Conservation (phyloP, 352 stramenopile genomes). For the Peronospora farinosa region DNA sequence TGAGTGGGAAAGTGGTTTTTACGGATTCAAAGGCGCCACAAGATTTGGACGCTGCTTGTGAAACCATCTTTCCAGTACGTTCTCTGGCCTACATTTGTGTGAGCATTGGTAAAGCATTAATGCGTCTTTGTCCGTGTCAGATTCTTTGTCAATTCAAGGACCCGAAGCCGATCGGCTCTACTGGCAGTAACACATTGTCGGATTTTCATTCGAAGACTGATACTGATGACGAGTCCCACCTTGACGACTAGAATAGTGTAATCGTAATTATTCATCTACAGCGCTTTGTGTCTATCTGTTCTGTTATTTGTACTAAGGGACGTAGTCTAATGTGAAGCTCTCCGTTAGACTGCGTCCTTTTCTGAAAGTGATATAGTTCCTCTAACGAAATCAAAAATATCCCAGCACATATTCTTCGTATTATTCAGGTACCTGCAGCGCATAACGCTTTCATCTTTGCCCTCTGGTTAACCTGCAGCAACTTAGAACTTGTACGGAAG, state of each 20-base stretch:
- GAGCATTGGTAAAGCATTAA: background rate
- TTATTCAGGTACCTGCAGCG: too few relatives aligned
- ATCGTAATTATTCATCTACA: background rate
- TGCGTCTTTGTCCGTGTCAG: constrained; percentile 23
- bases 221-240: constrained; percentile 33
- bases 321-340: too few relatives aligned
- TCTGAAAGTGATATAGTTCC: background rate
- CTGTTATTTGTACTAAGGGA: background rate
- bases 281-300: background rate
- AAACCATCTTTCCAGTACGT: constrained; percentile 69
- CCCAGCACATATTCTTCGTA: too few relatives aligned
- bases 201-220: constrained; percentile 18
- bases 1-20: constrained; percentile 96
- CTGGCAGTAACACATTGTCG: background rate
- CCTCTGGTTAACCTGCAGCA: constrained; percentile 33
- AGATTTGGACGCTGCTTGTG: constrained; percentile 79
- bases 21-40: constrained; percentile 88
- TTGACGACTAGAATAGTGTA: constrained; percentile 27
- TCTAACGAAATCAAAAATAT: too few relatives aligned
- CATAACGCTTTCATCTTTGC: too few relatives aligned
- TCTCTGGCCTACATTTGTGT: background rate
- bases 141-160: constrained; percentile 61
- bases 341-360: background rate
- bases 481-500: constrained; percentile 36
- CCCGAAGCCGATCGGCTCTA: constrained; percentile 28